Conservation (phyloP, 495 filamentous ascomycete genomes). For the Penicillium simplicissimum region DNA sequence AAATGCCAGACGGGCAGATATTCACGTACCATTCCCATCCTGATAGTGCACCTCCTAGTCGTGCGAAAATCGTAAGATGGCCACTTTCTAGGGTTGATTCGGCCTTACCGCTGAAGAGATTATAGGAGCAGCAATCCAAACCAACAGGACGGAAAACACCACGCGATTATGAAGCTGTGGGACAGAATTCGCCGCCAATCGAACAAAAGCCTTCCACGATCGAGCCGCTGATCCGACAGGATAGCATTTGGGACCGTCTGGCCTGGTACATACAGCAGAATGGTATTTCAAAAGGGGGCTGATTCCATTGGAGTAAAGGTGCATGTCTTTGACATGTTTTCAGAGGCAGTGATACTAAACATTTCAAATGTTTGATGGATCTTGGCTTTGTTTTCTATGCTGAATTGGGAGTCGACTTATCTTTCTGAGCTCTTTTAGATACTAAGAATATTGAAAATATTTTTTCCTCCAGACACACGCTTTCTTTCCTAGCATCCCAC, state of each 20-base stretch:
- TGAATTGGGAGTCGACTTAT: background rate
- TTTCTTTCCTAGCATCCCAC: background rate
- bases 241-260: background rate
- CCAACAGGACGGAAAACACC: background rate
- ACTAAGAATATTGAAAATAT: background rate
- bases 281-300: background rate
- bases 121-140: constrained; percentile 3
- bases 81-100: background rate
- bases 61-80: background rate
- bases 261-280: background rate
- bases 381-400: constrained; percentile 4
- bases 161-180: background rate
- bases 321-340: constrained; percentile 1
- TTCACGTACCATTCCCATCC: constrained; percentile 6
- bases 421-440: background rate
- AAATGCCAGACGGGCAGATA: constrained; percentile 5
- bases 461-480: background rate
- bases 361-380: background rate
- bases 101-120: background rate
- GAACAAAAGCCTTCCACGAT: background rate
- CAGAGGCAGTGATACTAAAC: background rate
- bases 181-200: background rate
- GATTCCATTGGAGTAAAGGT: background rate
- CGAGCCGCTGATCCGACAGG: background rate
- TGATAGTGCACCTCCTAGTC: background rate